These are phyloP conservation scores for Beauveria australis DNA, from an alignment of 2,329 filamentous ascomycete species.

Conservation along the genomic window DNA sequence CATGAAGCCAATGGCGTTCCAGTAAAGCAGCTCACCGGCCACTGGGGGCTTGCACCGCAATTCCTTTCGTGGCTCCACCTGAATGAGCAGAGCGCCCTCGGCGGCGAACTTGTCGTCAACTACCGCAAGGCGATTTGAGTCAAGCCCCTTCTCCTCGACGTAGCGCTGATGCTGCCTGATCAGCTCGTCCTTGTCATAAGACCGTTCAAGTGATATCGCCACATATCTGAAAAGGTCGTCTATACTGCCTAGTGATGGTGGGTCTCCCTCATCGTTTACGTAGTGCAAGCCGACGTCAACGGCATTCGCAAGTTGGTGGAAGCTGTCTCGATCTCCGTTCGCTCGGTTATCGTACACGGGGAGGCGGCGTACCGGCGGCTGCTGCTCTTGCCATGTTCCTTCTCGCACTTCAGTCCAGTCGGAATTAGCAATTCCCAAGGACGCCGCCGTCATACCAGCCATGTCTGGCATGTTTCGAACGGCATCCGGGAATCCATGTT, in stretches of 20 bases:
- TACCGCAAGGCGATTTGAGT: neutral
- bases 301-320: constrained; percentile 3
- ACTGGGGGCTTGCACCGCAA: constrained; percentile 6
- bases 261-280: neutral
- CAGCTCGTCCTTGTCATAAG: neutral
- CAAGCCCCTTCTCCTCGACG: neutral
- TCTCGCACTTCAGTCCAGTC: constrained; percentile 2
- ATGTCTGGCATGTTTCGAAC: neutral
- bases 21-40: constrained; percentile 6
- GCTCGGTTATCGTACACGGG: constrained; percentile 4
- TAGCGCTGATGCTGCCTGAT: neutral
- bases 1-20: constrained; percentile 9
- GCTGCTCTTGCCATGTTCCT: neutral
- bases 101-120: constrained; percentile 2
- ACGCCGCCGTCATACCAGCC: neutral
- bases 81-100: constrained; percentile 1
- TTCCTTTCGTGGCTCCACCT: neutral
- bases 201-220: neutral
- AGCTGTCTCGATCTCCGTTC: neutral
- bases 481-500: constrained; percentile 8
- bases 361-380: neutral
- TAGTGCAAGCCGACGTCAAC: constrained; percentile 10
- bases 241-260: neutral
- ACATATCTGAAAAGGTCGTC: constrained; percentile 3
- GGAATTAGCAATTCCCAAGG: neutral